These are phyloP conservation scores for Talaromyces marneffei DNA, from an alignment of 2,329 filamentous ascomycete genomes.

Conservation along the genomic window DNA sequence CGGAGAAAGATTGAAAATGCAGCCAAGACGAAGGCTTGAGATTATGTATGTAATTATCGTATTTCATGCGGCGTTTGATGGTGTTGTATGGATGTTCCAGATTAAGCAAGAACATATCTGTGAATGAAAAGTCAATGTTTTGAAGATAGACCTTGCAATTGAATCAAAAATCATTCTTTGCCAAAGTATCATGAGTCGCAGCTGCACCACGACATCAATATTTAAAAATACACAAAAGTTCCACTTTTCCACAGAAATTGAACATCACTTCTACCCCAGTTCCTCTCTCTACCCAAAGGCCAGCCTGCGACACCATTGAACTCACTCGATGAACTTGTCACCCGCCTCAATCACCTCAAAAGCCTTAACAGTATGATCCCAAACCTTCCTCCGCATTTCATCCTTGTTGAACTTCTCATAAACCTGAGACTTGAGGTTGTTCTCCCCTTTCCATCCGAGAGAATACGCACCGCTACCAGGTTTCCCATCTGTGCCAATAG, in stretches of 20 bases:
- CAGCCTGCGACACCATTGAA: background rate
- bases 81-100: slow-evolving; percentile 5
- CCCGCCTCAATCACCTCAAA: slow-evolving; percentile 9
- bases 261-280: too few relatives aligned
- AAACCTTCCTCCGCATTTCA: slow-evolving; percentile 10
- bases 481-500: slow-evolving; percentile 3
- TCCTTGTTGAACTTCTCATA: slow-evolving; percentile 12
- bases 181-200: too few relatives aligned
- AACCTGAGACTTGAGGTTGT: background rate
- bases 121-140: slow-evolving; percentile 4
- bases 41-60: slow-evolving; percentile 12
- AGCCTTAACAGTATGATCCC: slow-evolving; percentile 10
- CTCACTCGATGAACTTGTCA: background rate
- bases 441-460: slow-evolving; percentile 7
- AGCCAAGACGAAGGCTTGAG: slow-evolving; percentile 23
- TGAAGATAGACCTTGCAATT: background rate
- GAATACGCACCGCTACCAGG: slow-evolving; percentile 10
- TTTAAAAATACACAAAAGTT: too few relatives aligned
- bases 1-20: slow-evolving; percentile 76
- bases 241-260: too few relatives aligned
- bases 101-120: background rate
- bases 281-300: background rate
- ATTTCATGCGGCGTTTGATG: slow-evolving; percentile 1
- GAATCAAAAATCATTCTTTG: too few relatives aligned
- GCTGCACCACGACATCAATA: too few relatives aligned